Base-by-base conservation (phyloP, 257 asterid genomes). In the Knoxia roxburghii region DNA sequence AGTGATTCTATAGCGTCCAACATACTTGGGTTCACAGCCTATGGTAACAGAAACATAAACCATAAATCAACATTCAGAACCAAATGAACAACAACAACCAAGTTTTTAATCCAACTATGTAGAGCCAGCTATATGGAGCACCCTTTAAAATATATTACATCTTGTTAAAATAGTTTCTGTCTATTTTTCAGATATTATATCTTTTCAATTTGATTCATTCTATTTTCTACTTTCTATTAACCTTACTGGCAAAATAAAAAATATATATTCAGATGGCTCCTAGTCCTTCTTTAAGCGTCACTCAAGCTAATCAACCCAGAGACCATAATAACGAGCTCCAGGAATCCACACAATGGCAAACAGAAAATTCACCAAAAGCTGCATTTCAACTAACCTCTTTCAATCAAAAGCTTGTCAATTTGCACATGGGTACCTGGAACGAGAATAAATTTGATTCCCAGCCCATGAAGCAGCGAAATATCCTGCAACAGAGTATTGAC, bases 371-470 rank as follows among this genome's bases (percentile, higher is more conserved):
- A 29, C 26, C 1, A 17, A 18, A 32, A 30, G 32, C 37, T 46
- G 50, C 48, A 29, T 52, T 8, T 24, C 8, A 20, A 46, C 23
- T 30, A 48, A 94, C 99, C 95, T 70, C 88, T 84, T 76, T 87
- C 93, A 70, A 78, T 77, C 62, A 94, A 73, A 79, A 88, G 92
- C 80, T 78, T 69, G 77, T 94, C 96, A 51, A 94, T 90, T 81
- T 87, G 97, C 35, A 87, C 97, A 70, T 88, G 99, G 13, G 97
- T 85, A 65, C 99, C 99, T 0, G 96, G 96, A 61, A 94, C 97
- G 59, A 94, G 90, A 77, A 94, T 96, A 78, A 94, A 88, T 69
- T 88, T 94, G 83, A 94, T 87, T 72, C 99, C 99, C 64, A 90
- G 77, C 35, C 95, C 96, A 79, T 86, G 99, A 74, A 94, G 95